Evolutionary conservation across 2,329 filamentous ascomycete species (phyloP), one percentile per base, ranked within the genome.

Genomic region (Orbilia oligospora): DNA sequence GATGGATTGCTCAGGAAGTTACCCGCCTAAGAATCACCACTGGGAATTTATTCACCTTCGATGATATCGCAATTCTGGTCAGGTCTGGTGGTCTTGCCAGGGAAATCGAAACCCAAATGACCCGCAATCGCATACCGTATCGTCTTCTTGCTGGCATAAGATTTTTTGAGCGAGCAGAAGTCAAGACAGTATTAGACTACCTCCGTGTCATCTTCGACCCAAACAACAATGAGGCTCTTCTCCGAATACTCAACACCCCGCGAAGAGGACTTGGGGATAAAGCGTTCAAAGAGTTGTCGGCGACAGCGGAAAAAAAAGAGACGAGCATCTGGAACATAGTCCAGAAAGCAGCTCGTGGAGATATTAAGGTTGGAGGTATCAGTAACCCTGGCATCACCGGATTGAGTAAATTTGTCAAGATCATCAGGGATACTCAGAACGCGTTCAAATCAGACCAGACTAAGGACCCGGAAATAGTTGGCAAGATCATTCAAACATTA

Each of bases 161-260:
- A 75, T 99, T 99, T 83, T 98, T 97, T 82, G 96, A 99, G 81
- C 90, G 96, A 65, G 88, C 90, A 2, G 95, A 99, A 83, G 91
- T 98, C 83, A 97, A 96, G 84, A 88, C 93, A 5, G 84, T 98
- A 0, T 85, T 98, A 3, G 94, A 97, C 83, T 98, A 99, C 83
- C 87, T 98, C 14, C 89, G 94, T 36, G 91, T 97, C 2, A 90
- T 97, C 36, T 90, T 93, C 82, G 92, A 97, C 80, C 93, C 94
- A 0, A 88, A 92, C 55, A 94, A 97, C 83, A 97, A 94, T 81
- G 94, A 97, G 83, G 93, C 93, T 0, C 85, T 98, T 0, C 89
- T 91, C 3, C 89, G 93, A 36, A 90, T 97, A 71, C 90, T 98
- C 83, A 98, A 98, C 82, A 88, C 91, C 0, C 96, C 95, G 0